These are phyloP conservation scores for Kurtzmaniella quercitrusa DNA, from an alignment of 1,139 yeast genomes.

Conservation along the genomic window DNA sequence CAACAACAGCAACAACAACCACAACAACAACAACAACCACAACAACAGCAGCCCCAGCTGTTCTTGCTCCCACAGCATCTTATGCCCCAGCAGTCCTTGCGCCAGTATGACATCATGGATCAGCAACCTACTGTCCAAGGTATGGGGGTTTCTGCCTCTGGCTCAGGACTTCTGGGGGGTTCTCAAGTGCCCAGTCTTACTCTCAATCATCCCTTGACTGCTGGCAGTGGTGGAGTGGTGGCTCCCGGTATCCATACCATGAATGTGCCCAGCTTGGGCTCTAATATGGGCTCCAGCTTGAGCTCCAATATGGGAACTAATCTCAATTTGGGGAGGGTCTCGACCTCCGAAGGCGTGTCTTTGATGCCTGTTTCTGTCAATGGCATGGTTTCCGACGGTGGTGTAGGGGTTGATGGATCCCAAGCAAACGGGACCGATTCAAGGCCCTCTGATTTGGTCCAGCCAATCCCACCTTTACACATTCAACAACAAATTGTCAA, in stretches of 20 bases:
- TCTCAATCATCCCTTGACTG: neutral
- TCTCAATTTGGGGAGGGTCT: neutral
- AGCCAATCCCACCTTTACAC: slow-evolving; percentile 46
- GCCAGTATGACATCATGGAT: slow-evolving; percentile 3
- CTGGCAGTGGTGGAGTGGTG: neutral
- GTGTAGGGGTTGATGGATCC: neutral
- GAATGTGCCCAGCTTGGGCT: neutral
- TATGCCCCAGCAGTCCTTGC: slow-evolving; percentile 9
- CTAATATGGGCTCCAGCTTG: too few relatives aligned
- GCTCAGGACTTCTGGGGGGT: neutral
- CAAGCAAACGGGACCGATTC: neutral
- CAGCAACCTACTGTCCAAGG: neutral
- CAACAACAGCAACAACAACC: slow-evolving; percentile 9
- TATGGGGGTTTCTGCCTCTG: neutral
- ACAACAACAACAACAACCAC: slow-evolving; percentile 6
- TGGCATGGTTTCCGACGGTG: neutral
- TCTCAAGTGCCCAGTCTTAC: neutral
- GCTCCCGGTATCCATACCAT: neutral
- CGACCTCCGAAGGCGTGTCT: neutral
- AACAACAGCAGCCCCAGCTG: slow-evolving; percentile 4
- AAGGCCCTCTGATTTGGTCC: slow-evolving; percentile 14
- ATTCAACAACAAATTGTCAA: slow-evolving; percentile 40
- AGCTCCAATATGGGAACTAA: neutral
- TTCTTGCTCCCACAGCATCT: slow-evolving; percentile 6
- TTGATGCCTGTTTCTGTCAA: neutral